A percentile compares a stretch with the other conserved stretches of the same genome.
phyloP scores from a whole-genome alignment of 2,329 filamentous ascomycete genomes.

The Ceratocystis cacaofunesta region DNA sequence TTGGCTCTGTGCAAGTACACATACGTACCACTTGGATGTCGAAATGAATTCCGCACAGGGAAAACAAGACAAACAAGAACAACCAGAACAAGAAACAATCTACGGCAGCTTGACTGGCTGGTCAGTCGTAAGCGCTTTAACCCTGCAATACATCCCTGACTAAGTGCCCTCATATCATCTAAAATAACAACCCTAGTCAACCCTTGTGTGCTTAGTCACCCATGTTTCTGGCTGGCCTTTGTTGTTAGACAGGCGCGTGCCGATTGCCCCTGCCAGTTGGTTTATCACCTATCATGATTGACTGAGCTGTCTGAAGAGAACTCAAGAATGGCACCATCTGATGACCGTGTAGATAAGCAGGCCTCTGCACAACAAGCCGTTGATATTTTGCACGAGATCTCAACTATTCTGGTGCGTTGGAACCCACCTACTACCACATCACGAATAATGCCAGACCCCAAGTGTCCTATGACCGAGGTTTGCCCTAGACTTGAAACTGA shows the following conservation, averaged over 20 bases:
- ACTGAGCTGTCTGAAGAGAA: not conserved
- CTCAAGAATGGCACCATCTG: constrained; percentile 25
- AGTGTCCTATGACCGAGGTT: not conserved
- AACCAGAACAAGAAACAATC: not conserved
- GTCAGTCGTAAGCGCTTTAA: not conserved
- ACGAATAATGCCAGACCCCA: not conserved
- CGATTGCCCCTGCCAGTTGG: not conserved
- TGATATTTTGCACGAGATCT: constrained; percentile 70
- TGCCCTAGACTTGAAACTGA: not conserved
- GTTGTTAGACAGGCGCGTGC: not conserved
- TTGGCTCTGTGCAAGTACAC: not conserved
- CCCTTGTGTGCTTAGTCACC: not conserved
- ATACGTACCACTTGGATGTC: not conserved
- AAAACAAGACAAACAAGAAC: not conserved
- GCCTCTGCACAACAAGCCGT: constrained; percentile 68
- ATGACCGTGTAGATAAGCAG: constrained; percentile 49
- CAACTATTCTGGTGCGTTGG: constrained; percentile 64
- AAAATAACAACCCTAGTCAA: not conserved
- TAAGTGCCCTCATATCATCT: too few relatives aligned
- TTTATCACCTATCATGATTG: not conserved
- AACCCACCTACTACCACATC: not conserved
- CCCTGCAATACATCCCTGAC: not conserved
- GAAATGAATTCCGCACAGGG: not conserved
- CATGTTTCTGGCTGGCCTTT: not conserved
- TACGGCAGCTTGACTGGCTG: not conserved